Percentiles rank a stretch among this genome's conserved stretches.
These are phyloP conservation scores for Boletus barrowsii DNA, from an alignment of 768 basidiomycete species.

Conservation along the genomic window DNA sequence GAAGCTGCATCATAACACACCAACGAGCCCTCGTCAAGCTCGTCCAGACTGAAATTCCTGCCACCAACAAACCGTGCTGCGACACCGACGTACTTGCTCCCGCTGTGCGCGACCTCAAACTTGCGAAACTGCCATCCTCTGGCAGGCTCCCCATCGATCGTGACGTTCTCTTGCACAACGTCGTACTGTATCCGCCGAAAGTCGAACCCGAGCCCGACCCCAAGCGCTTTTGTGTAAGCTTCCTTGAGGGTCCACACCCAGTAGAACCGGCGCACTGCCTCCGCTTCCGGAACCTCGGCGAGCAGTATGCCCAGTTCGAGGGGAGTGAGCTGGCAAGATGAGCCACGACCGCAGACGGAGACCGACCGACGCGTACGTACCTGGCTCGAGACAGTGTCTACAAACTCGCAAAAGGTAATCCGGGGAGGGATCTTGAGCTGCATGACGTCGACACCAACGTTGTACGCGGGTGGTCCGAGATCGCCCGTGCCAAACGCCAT, in stretches of 20 bases:
- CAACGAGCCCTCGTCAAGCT: slow-evolving; percentile 40
- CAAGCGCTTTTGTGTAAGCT: slow-evolving; percentile 87
- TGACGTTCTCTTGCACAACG: slow-evolving; percentile 45
- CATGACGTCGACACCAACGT: slow-evolving; percentile 81
- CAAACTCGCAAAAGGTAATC: slow-evolving; percentile 56
- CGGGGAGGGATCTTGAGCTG: slow-evolving; percentile 61
- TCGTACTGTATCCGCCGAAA: slow-evolving; percentile 75
- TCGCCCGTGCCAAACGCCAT: slow-evolving; percentile 52
- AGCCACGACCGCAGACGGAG: not conserved
- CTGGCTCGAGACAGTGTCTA: slow-evolving; percentile 63
- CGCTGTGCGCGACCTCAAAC: slow-evolving; percentile 49
- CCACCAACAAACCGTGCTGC: slow-evolving; percentile 60
- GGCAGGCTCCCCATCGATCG: slow-evolving; percentile 55
- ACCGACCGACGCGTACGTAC: slow-evolving; percentile 32
- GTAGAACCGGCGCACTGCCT: slow-evolving; percentile 64
- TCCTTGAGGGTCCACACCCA: slow-evolving; percentile 92
- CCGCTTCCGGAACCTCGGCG: slow-evolving; percentile 41
- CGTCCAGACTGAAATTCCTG: slow-evolving; percentile 28
- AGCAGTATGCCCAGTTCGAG: slow-evolving; percentile 34
- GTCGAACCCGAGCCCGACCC: slow-evolving; percentile 79
- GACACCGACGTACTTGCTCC: slow-evolving; percentile 62
- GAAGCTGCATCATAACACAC: slow-evolving; percentile 44
- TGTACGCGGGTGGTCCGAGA: slow-evolving; percentile 54
- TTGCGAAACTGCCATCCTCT: slow-evolving; percentile 68
- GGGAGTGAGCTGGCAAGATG: slow-evolving; percentile 36